These are phyloP conservation scores for Hamamelis virginiana DNA, from an alignment of 164 flowering plant genomes.

Conservation along the genomic window DNA sequence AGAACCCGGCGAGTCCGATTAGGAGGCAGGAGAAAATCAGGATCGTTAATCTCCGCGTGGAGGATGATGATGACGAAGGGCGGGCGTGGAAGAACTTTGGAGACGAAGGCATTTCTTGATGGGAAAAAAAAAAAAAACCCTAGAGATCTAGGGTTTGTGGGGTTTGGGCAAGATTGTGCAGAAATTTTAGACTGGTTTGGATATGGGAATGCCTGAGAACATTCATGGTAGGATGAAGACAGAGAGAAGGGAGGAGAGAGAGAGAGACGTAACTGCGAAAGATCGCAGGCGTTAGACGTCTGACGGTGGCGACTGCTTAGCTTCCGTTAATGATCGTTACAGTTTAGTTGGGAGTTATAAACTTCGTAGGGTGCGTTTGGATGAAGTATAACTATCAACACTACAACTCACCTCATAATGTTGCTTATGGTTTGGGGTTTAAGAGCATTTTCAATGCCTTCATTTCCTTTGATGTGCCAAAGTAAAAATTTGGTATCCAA, in stretches of 20 bases:
- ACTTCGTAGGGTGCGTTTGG: too few relatives aligned
- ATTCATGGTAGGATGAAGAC: background rate
- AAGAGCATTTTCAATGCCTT: too few relatives aligned
- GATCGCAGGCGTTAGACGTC: too few relatives aligned
- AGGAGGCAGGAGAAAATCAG: slow-evolving; percentile 37
- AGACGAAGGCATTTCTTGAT: slow-evolving; percentile 55
- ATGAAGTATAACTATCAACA: too few relatives aligned
- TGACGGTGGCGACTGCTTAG: too few relatives aligned
- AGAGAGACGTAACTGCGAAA: too few relatives aligned
- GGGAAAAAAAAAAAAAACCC: slow-evolving; percentile 10
- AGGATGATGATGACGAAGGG: slow-evolving; percentile 23
- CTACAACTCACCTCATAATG: too few relatives aligned
- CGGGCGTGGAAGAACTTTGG: slow-evolving; percentile 66
- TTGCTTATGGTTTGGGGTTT: too few relatives aligned
- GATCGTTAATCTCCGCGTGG: slow-evolving; percentile 30
- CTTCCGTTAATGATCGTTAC: too few relatives aligned
- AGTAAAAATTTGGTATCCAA: too few relatives aligned
- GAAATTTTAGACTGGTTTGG: background rate
- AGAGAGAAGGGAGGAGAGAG: background rate
- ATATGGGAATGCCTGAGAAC: background rate
- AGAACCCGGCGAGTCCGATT: slow-evolving; percentile 51
- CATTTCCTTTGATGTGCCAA: too few relatives aligned
- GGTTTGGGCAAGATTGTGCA: background rate
- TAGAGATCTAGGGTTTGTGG: slow-evolving; percentile 11
- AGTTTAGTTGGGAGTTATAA: too few relatives aligned